These are phyloP conservation scores for Gastrolobium villosum DNA, from an alignment of 306 rosid genomes.

Conservation along the genomic window DNA sequence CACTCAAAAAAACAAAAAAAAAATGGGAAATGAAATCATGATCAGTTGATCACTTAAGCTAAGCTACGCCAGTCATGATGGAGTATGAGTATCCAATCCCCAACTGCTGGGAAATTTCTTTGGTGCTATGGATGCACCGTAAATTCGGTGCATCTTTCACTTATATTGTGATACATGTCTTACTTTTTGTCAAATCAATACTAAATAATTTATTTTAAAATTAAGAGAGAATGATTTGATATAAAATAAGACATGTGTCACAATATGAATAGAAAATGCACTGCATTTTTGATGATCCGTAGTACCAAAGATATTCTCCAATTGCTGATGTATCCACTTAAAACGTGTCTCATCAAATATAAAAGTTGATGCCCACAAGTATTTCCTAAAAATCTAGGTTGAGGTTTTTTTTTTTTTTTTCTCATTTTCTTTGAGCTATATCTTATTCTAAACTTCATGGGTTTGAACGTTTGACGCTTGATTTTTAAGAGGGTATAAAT, in stretches of 20 bases:
- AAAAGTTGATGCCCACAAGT: constrained; percentile 17
- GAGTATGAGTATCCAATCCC: not conserved
- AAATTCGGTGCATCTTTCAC: too few species aligned
- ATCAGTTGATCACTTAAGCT: constrained; percentile 14
- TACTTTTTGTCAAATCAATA: too few species aligned
- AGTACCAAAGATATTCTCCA: too few species aligned
- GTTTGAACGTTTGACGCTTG: not conserved
- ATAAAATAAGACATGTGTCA: too few species aligned
- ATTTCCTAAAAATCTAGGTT: not conserved
- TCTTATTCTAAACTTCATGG: constrained; percentile 2
- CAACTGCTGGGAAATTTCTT: too few species aligned
- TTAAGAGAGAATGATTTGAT: too few species aligned
- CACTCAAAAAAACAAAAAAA: too few species aligned
- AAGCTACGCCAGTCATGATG: not conserved
- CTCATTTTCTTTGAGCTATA: constrained; percentile 29
- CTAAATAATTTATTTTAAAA: too few species aligned
- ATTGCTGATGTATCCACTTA: constrained; percentile 8
- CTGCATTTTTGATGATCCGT: too few species aligned
- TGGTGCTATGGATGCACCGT: too few species aligned
- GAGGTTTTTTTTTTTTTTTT: not conserved
- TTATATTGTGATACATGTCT: too few species aligned
- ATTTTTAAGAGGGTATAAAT: not conserved
- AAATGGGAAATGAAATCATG: not conserved
- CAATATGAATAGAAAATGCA: too few species aligned
- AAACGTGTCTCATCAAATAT: constrained; percentile 17